These are phyloP conservation scores for Prunus salicina DNA, from an alignment of 306 rosid species.

Conservation along the genomic window DNA sequence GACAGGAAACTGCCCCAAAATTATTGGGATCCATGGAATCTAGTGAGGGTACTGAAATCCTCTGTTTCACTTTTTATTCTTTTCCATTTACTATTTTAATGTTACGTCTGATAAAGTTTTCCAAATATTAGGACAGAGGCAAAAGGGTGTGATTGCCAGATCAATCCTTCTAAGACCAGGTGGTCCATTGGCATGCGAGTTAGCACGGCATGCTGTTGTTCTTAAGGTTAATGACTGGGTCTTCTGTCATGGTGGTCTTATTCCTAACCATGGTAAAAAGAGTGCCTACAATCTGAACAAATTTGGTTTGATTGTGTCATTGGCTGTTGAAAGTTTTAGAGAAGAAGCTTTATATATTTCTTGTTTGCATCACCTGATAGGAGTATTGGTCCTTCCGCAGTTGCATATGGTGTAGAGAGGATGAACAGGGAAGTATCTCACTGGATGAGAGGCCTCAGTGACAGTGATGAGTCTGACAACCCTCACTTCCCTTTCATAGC, in stretches of 20 bases:
- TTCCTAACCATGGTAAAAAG: slow-evolving; percentile 91
- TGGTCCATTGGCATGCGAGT: slow-evolving; percentile 71
- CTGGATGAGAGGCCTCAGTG: slow-evolving; percentile 76
- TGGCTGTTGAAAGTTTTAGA: slow-evolving; percentile 16
- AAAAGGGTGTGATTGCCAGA: slow-evolving; percentile 86
- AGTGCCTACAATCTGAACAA: slow-evolving; percentile 8
- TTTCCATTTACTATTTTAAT: slow-evolving; percentile 12
- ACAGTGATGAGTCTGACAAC: slow-evolving; percentile 30
- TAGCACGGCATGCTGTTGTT: slow-evolving; percentile 71
- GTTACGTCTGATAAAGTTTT: slow-evolving; percentile 42
- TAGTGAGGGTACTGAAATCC: slow-evolving; percentile 71
- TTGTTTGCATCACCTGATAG: slow-evolving; percentile 32
- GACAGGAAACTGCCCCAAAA: slow-evolving; percentile 40
- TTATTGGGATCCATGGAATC: slow-evolving; percentile 76
- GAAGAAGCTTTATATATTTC: slow-evolving; percentile 9
- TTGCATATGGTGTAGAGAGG: slow-evolving; percentile 79
- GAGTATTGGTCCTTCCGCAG: slow-evolving; percentile 42
- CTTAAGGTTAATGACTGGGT: slow-evolving; percentile 96
- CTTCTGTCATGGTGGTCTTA: slow-evolving; percentile 99
- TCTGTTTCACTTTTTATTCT: slow-evolving; percentile 12
- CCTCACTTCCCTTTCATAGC: slow-evolving; percentile 70
- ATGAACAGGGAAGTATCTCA: slow-evolving; percentile 82
- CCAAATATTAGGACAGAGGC: slow-evolving; percentile 82
- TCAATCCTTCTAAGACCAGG: slow-evolving; percentile 85
- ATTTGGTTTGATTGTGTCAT: slow-evolving; percentile 14